Conservation (phyloP, 1,284 basidiomycete genomes). For the Moesziomyces antarcticus region DNA sequence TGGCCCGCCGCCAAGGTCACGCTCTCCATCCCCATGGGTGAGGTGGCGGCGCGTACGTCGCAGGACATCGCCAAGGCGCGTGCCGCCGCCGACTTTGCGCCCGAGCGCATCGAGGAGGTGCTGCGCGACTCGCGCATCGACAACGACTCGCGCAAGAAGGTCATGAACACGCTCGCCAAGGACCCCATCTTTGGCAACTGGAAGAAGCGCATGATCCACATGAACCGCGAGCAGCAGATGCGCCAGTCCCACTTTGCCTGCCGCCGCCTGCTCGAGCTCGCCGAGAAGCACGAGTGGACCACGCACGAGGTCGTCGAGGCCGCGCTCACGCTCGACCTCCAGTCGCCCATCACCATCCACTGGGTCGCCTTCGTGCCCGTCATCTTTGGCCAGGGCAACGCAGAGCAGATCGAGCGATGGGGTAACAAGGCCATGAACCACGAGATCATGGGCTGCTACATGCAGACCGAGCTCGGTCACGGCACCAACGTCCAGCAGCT, state of each 20-base stretch:
- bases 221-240: constrained; percentile 63
- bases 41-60: constrained; percentile 48
- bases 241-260: constrained; percentile 59
- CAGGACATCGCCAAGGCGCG: constrained; percentile 53
- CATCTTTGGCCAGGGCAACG: constrained; percentile 59
- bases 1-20: constrained; percentile 47
- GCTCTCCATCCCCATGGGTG: constrained; percentile 59
- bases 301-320: constrained; percentile 62
- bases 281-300: constrained; percentile 56
- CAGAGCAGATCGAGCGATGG: constrained; percentile 61
- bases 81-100: constrained; percentile 48
- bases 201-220: constrained; percentile 62
- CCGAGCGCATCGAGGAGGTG: constrained; percentile 53
- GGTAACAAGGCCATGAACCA: constrained; percentile 60
- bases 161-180: constrained; percentile 48
- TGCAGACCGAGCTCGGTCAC: constrained; percentile 74
- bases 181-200: constrained; percentile 60
- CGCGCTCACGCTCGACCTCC: constrained; percentile 54
- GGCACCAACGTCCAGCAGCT: constrained; percentile 71
- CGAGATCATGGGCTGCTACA: constrained; percentile 65
- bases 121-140: constrained; percentile 59
- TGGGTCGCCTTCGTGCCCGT: constrained; percentile 65
- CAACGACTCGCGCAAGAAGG: constrained; percentile 50
- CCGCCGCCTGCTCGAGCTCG: constrained; percentile 56
- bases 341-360: constrained; percentile 57